A percentile compares a stretch with the other conserved stretches of the same genome.
Conservation (phyloP, 169 alveolate species). For the Plasmodium chabaudi region DNA sequence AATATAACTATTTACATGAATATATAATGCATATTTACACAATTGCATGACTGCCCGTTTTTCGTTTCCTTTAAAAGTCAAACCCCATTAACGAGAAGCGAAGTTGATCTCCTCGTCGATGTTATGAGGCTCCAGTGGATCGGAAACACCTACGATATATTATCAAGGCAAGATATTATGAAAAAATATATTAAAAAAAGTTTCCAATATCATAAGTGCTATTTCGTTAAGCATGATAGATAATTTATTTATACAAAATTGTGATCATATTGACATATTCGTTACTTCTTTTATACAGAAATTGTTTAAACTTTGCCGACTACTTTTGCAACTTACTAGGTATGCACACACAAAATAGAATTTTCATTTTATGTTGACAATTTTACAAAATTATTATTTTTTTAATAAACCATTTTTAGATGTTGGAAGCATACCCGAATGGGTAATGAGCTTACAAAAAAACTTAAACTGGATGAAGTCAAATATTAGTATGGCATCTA, state of each 20-base stretch:
- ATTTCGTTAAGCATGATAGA: not conserved
- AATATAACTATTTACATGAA: not conserved
- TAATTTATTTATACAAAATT: not conserved
- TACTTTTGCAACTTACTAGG: conserved; percentile 61
- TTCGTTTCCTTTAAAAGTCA: conserved; percentile 9
- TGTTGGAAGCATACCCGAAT: conserved; percentile 83
- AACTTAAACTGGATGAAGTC: conserved; percentile 83
- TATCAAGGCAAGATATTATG: conserved; percentile 32
- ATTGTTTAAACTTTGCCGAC: conserved; percentile 60
- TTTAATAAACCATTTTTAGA: conserved; percentile 29
- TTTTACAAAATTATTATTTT: not conserved
- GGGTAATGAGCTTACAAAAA: conserved; percentile 89
- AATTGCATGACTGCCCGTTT: not conserved
- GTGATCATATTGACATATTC: not conserved
- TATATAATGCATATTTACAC: not conserved
- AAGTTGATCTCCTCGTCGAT: conserved; percentile 53
- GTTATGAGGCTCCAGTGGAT: conserved; percentile 68
- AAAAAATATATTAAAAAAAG: not conserved
- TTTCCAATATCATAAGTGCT: not conserved
- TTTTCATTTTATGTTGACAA: no score
- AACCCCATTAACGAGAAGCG: conserved; percentile 44
- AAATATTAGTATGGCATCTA: conserved; percentile 75
- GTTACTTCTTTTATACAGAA: conserved; percentile 4
- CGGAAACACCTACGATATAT: conserved; percentile 67
- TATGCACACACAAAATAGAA: no score